Percentiles rank a stretch among this genome's conserved stretches.
These are phyloP conservation scores for Aspergillus luchuensis DNA, from an alignment of 2,329 filamentous ascomycete species.

Conservation along the genomic window DNA sequence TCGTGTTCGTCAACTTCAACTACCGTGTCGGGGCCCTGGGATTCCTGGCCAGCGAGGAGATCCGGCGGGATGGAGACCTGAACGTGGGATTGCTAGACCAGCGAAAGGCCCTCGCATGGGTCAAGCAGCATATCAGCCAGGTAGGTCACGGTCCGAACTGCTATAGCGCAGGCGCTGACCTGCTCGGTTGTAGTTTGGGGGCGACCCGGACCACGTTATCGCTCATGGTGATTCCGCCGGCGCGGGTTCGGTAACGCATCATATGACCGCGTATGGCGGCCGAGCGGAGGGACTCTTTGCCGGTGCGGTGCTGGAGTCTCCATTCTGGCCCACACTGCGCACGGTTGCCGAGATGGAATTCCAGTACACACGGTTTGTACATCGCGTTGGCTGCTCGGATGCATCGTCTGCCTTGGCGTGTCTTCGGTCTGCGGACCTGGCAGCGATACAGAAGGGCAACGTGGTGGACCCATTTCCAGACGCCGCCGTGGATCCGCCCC, in stretches of 20 bases:
- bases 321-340: constrained; percentile 48
- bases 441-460: background rate
- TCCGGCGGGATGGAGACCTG: constrained; percentile 57
- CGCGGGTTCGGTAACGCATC: constrained; percentile 56
- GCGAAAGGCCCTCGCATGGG: constrained; percentile 60
- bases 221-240: constrained; percentile 63
- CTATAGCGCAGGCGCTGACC: background rate
- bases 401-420: constrained; percentile 44
- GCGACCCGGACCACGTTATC: constrained; percentile 59
- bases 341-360: constrained; percentile 48
- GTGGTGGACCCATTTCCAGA: background rate
- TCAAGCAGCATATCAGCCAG: constrained; percentile 56
- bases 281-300: constrained; percentile 48
- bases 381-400: constrained; percentile 44
- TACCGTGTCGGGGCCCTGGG: constrained; percentile 60
- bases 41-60: constrained; percentile 59
- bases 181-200: constrained; percentile 53
- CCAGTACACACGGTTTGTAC: constrained; percentile 49
- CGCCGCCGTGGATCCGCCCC: background rate
- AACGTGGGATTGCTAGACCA: constrained; percentile 67
- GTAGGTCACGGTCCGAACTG: background rate
- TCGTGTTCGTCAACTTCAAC: constrained; percentile 69
- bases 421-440: constrained; percentile 34
- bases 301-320: constrained; percentile 50
- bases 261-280: constrained; percentile 54